phyloP scores from a whole-genome alignment of 1,284 basidiomycete genomes.

The Volvariella surrecta region DNA sequence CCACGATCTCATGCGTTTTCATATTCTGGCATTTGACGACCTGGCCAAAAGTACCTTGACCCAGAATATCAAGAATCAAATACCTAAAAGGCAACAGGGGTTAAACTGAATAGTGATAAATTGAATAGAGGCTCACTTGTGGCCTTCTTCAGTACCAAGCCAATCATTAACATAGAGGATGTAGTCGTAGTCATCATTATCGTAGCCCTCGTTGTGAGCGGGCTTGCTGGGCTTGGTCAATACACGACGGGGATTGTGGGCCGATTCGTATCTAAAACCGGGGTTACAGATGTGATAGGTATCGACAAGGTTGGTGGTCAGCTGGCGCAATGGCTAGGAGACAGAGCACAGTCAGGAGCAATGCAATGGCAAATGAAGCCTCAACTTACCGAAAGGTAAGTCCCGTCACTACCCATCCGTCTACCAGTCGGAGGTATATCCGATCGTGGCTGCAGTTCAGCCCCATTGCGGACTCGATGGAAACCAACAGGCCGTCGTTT shows the following conservation, averaged over 20 bases:
- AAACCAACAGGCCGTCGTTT: constrained; percentile 65
- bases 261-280: constrained; percentile 85
- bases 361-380: constrained; percentile 1
- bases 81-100: constrained; percentile 50
- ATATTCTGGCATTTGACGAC: constrained; percentile 99
- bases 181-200: constrained; percentile 97
- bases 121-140: constrained; percentile 58
- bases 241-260: constrained; percentile 88
- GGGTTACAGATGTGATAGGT: constrained; percentile 93
- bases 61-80: constrained; percentile 94
- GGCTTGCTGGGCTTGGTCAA: constrained; percentile 95
- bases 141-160: constrained; percentile 83
- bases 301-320: constrained; percentile 81
- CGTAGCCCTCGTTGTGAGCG: constrained; percentile 87
- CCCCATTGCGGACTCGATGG: constrained; percentile 56
- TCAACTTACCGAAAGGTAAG: constrained; percentile 51
- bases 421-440: constrained; percentile 49
- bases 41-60: constrained; percentile 98
- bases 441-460: constrained; percentile 64
- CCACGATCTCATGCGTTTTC: constrained; percentile 97
- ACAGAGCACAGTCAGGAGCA: neutral
- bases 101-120: constrained; percentile 8
- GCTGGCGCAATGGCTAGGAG: constrained; percentile 68
- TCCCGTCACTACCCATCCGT: constrained; percentile 58
- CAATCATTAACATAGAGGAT: constrained; percentile 97